Evolutionary conservation across 2,329 filamentous ascomycete species (phyloP).

Genomic region (Pestalotiopsis sp.): DNA sequence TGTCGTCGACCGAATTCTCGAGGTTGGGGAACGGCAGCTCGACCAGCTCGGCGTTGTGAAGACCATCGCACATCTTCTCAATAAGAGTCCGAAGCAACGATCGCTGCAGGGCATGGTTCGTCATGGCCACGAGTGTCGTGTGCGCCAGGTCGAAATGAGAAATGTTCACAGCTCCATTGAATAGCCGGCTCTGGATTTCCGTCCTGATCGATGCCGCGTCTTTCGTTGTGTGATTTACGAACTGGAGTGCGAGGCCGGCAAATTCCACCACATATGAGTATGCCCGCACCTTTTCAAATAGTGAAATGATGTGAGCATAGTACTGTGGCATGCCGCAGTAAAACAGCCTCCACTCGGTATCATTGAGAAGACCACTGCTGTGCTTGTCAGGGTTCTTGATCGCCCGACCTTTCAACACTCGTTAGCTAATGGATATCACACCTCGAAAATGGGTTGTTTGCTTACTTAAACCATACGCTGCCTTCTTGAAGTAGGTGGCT

Average conservation of each 20-base stretch:
- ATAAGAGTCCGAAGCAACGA: constrained; percentile 73
- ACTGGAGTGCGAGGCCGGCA: constrained; percentile 73
- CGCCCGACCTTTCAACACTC: constrained; percentile 41
- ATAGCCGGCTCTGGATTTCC: constrained; percentile 81
- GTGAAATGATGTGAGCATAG: constrained; percentile 79
- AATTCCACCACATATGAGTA: constrained; percentile 86
- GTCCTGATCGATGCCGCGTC: constrained; percentile 50
- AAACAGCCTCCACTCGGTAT: constrained; percentile 70
- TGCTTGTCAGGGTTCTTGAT: constrained; percentile 51
- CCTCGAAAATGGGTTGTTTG: constrained; percentile 38
- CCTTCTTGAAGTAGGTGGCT: constrained; percentile 76
- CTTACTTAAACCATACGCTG: constrained; percentile 81
- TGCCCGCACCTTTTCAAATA: constrained; percentile 79
- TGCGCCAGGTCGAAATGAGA: constrained; percentile 84
- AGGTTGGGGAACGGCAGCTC: constrained; percentile 79
- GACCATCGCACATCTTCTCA: constrained; percentile 69
- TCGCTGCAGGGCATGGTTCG: constrained; percentile 70
- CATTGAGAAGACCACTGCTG: constrained; percentile 70
- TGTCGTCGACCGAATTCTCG: constrained; percentile 76
- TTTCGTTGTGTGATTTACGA: constrained; percentile 42
- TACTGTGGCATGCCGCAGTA: constrained; percentile 80
- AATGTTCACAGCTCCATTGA: constrained; percentile 78
- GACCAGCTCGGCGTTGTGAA: constrained; percentile 69
- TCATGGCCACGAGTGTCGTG: constrained; percentile 73
- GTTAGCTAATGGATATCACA: constrained; percentile 23